phyloP scores from a whole-genome alignment of 768 basidiomycete species.

The Hortiboletus campestris region DNA sequence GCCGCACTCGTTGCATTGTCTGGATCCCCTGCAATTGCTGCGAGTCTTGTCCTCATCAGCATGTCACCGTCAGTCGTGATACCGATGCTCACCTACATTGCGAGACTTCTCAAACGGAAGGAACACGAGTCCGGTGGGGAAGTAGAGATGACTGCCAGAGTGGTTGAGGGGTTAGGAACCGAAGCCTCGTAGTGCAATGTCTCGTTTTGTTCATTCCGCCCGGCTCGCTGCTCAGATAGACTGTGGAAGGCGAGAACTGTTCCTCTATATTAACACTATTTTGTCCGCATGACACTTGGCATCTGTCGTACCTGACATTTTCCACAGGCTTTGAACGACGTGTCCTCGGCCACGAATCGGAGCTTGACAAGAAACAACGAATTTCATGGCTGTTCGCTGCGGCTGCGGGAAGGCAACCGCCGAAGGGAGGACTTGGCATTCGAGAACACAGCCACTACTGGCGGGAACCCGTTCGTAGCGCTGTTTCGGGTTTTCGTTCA shows the following conservation, averaged over 20 bases:
- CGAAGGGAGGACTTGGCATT: background rate
- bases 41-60: conserved; percentile 10
- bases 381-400: conserved; percentile 3
- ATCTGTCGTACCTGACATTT: background rate
- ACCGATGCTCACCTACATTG: background rate
- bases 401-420: conserved; percentile 6
- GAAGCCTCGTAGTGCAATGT: background rate
- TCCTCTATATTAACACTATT: background rate
- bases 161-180: background rate
- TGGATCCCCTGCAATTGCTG: conserved; percentile 8
- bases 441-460: conserved; percentile 11
- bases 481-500: background rate
- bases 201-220: no score
- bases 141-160: background rate
- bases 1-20: conserved; percentile 11
- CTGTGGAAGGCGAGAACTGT: background rate
- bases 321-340: background rate
- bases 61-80: conserved; percentile 5
- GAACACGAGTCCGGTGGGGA: background rate
- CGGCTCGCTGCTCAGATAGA: background rate
- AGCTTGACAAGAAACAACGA: background rate
- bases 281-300: background rate
- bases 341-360: background rate
- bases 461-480: background rate
- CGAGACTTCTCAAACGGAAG: background rate